Evolutionary conservation across 192 early-diverging fungal species (phyloP), one percentile per base, ranked within the genome.

Genomic region (Gryganskiella cystojenkinii): DNA sequence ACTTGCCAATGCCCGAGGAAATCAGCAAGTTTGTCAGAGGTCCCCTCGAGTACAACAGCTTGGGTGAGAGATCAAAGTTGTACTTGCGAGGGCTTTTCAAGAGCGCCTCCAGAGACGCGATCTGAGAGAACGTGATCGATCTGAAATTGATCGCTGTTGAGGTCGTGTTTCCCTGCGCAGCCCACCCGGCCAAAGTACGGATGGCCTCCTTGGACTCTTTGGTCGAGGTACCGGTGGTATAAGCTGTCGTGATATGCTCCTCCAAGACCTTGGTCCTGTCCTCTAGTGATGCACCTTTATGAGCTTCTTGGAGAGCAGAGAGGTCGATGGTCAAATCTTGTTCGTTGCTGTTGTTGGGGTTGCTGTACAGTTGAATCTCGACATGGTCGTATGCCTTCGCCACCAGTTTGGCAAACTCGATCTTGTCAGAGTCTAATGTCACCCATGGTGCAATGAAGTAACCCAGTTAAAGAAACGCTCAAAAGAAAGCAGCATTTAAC

Each of bases 11-110:
- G 7, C 92, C 93, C 7, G 89, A 90, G 33, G 76, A 81, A 49
- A 96, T 89, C 59, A 98, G 71, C 31, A 90, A 53, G 47, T 96
- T 90, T 8, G 96, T 89, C 24, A 94, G 62, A 0, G 79, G 68
- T 14, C 95, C 95, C 11, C 90, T 86, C 19, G 87, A 89, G 34
- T 84, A 82, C 3, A 93, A 67, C 28, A 96, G 57, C 66, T 92
- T 93, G 4, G 94, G 92, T 1, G 82, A 57, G 6, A 93, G 81
- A 56, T 94, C 93, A 34, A 94, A 67, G 66, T 86, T 88, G 80
- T 86, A 94, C 42, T 84, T 79, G 24, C 89, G 86, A 15, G 87
- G 79, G 10, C 72, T 64, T n/a, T 83, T 67, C 37, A 90, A 61
- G 3, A 85, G 61, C 15, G 66, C 66, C 22, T 67, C 64, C 43